Base-by-base conservation (phyloP, 2,329 filamentous ascomycete genomes). In the Byssochlamys sp. region DNA sequence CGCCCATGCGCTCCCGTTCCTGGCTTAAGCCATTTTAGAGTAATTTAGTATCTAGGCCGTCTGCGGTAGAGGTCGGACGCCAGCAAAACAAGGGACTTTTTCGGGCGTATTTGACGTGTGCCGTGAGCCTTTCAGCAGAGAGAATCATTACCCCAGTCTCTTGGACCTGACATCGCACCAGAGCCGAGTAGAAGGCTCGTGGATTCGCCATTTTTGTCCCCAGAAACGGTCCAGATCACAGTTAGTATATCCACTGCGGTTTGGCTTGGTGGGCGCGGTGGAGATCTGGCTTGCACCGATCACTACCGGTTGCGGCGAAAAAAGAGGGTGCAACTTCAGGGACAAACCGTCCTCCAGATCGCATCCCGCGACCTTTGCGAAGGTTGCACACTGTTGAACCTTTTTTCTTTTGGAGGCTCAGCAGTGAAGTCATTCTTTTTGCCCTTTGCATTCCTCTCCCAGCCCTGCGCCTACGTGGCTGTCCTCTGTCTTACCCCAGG, bases 251-350 rank as follows among this genome's bases (percentile, higher is more conserved):
- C 35, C 35, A 45, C 14, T 19, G n/a, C 35, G 35, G 39, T 45
- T 45, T 24, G 39, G 39, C 9, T 19, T 19, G 39, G 39, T 45
- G 39, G 49, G 49, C 24, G 49, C 27, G 24, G 49, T 51, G 49
- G 49, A 12, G 49, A 51, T 51, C 49, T 51, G 49, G 25, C 10
- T 19, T 19, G 52, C 33, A 57, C 52, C 26, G 56, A 57, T 57
- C 56, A 25, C 29, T 57, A 25, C 56, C 45, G 14, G 2, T 33
- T 57, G 51, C 24, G 45, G 56, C 10, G n/a, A 54, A 19, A 49
- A 45, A 28, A 57, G 31, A 57, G 50, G 55, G 28, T 33, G 52
- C 31, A n/a, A 54, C 24, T 50, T 55, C 54, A 55, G 39, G 54
- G 33, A n/a, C 54, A 55, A 31, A 39, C 25, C 35, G 24, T 28